Percentiles rank a stretch among this genome's conserved stretches.
Evolutionary conservation across 805 yeast genomes (phyloP).

Genomic region (Ogataea naganishii): DNA sequence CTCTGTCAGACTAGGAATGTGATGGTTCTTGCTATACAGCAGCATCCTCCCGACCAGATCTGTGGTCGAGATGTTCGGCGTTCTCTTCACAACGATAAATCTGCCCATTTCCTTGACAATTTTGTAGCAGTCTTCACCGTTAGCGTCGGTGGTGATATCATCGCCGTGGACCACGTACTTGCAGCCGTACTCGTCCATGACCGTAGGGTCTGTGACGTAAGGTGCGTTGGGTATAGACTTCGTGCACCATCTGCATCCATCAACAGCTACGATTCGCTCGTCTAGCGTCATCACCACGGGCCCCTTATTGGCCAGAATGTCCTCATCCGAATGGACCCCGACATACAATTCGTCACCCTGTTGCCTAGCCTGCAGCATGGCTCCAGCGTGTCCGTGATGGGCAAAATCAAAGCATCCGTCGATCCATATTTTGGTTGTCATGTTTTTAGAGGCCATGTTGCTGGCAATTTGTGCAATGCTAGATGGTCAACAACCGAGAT

Average conservation of each 20-base stretch:
- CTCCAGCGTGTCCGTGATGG: constrained; percentile 94
- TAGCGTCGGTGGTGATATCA: constrained; percentile 93
- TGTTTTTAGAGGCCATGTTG: no score
- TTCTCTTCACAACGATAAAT: constrained; percentile 84
- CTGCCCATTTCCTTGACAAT: constrained; percentile 76
- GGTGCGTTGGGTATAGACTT: constrained; percentile 72
- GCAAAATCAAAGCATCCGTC: constrained; percentile 98
- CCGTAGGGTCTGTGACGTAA: constrained; percentile 80
- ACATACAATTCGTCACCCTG: constrained; percentile 69
- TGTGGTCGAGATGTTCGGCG: constrained; percentile 91
- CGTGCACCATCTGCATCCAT: constrained; percentile 86
- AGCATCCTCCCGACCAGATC: constrained; percentile 90
- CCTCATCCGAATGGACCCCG: constrained; percentile 92
- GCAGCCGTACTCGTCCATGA: constrained; percentile 70
- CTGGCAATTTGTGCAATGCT: no score
- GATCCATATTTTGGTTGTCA: constrained; percentile 65
- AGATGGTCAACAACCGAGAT: no score
- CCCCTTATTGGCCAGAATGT: constrained; percentile 75
- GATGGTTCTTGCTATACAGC: constrained; percentile 50
- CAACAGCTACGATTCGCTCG: constrained; percentile 79
- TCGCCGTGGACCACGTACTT: constrained; percentile 97
- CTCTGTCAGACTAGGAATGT: constrained; percentile 28
- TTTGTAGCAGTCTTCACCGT: constrained; percentile 90
- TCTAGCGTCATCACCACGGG: constrained; percentile 83
- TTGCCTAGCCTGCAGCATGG: constrained; percentile 86